Percentiles rank a stretch among this genome's conserved stretches.
Evolutionary conservation across 257 asterid genomes (phyloP).

Genomic region (Parsonsia alboflavescens): DNA sequence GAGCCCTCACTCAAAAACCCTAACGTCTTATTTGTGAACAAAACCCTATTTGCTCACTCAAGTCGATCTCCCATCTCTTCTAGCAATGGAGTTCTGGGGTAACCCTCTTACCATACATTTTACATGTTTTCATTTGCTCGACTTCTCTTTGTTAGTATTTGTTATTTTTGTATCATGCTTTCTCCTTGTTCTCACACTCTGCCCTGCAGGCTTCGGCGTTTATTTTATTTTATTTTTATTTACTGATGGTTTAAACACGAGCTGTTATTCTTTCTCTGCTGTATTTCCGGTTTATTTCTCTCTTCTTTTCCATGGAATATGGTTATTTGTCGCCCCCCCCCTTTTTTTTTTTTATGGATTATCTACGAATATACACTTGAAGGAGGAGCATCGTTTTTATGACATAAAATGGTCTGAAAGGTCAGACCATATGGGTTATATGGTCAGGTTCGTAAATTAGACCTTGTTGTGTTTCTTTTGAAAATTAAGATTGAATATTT

Average conservation of each 20-base stretch:
- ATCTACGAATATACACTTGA: background rate
- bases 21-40: constrained; percentile 14
- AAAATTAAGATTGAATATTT: too few species aligned
- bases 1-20: constrained; percentile 22
- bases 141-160: background rate
- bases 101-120: constrained; percentile 6
- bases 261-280: background rate
- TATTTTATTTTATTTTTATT: background rate
- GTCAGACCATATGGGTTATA: too few species aligned
- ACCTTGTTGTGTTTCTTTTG: too few species aligned
- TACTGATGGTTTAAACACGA: background rate
- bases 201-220: too few species aligned
- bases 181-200: background rate
- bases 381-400: background rate
- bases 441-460: too few species aligned
- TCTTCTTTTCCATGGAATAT: too few species aligned
- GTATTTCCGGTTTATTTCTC: background rate
- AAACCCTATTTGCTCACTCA: constrained; percentile 6
- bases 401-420: too few species aligned
- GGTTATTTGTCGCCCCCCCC: too few species aligned
- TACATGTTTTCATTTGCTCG: background rate
- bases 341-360: background rate
- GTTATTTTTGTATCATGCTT: background rate
- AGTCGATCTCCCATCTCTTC: background rate
- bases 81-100: constrained; percentile 73